A percentile compares a stretch with the other conserved stretches of the same genome.
phyloP scores from a whole-genome alignment of 768 basidiomycete genomes.

The Coprinopsis cinerea region DNA sequence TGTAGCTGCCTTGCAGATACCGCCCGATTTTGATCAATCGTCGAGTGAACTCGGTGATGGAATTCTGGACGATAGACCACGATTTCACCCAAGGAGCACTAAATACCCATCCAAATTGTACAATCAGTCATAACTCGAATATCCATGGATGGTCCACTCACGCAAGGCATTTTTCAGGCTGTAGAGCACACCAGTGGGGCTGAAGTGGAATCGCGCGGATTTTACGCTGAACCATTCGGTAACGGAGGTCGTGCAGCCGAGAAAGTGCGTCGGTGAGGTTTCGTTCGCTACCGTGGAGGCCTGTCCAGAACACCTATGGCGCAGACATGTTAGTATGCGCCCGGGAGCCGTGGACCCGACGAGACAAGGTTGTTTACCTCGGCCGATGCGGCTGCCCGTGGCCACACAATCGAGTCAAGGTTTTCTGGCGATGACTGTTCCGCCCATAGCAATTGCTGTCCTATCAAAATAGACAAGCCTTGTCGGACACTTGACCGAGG shows the following conservation, averaged over 20 bases:
- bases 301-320: conserved; percentile 61
- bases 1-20: background rate
- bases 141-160: conserved; percentile 2
- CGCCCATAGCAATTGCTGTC: conserved; percentile 66
- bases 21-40: background rate
- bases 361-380: conserved; percentile 32
- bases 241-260: conserved; percentile 60
- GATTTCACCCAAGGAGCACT: background rate
- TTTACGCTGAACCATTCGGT: conserved; percentile 57
- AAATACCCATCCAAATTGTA: background rate
- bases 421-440: conserved; percentile 69
- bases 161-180: conserved; percentile 19
- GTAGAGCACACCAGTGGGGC: conserved; percentile 67
- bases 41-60: background rate
- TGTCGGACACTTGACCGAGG: background rate
- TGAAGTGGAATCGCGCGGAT: conserved; percentile 56
- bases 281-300: conserved; percentile 36
- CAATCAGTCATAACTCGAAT: background rate
- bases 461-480: conserved; percentile 20
- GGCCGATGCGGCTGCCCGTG: conserved; percentile 62
- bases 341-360: background rate
- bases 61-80: background rate
- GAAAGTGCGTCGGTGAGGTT: conserved; percentile 46
- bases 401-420: conserved; percentile 67
- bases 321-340: background rate